Conservation (phyloP, 2,329 filamentous ascomycete species). For the Nemania bipapillata region DNA sequence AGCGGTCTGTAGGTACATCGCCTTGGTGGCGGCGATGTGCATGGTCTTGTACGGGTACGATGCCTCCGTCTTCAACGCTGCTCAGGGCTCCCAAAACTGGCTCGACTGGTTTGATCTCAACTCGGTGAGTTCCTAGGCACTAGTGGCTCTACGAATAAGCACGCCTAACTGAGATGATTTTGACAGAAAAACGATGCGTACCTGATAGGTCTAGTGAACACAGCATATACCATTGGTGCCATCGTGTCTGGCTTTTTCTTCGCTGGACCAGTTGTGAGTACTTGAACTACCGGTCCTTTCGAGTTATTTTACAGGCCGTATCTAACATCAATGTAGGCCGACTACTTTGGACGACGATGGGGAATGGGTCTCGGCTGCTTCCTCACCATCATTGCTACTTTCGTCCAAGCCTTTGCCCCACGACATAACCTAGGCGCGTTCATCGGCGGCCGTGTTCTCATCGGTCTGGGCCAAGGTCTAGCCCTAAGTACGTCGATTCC, state of each 20-base stretch:
- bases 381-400: conserved; percentile 73
- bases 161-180: conserved; percentile 9
- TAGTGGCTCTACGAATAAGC: neutral
- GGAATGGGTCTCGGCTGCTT: conserved; percentile 74
- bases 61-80: conserved; percentile 77
- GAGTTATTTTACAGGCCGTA: neutral
- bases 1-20: conserved; percentile 67
- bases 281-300: too few relatives aligned
- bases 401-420: conserved; percentile 74
- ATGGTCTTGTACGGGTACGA: conserved; percentile 82
- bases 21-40: conserved; percentile 75
- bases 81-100: conserved; percentile 76
- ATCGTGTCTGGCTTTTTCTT: conserved; percentile 77
- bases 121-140: conserved; percentile 43
- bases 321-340: conserved; percentile 53
- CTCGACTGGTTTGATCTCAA: conserved; percentile 69
- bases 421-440: conserved; percentile 71
- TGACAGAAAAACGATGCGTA: conserved; percentile 56
- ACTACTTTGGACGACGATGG: conserved; percentile 69
- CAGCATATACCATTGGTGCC: conserved; percentile 75
- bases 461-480: conserved; percentile 76
- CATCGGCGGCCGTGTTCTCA: conserved; percentile 74
- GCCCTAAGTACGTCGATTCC: conserved; percentile 61
- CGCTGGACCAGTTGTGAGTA: conserved; percentile 67
- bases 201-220: conserved; percentile 67